These are phyloP conservation scores for Pestalotiopsis sp. DNA, from an alignment of 2,329 filamentous ascomycete species.

Conservation along the genomic window DNA sequence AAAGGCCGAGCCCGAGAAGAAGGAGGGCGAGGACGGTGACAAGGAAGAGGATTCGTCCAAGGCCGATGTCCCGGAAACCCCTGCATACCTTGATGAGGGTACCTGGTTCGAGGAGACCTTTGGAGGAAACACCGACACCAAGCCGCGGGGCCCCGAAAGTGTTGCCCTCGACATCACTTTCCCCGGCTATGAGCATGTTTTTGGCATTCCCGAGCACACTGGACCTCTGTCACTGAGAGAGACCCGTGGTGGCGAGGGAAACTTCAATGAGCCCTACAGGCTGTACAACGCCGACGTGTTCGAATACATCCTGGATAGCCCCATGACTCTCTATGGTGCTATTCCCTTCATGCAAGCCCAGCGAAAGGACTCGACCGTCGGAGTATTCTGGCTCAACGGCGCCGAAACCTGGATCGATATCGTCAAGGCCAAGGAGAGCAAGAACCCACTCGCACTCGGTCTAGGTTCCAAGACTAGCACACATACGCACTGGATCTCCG, in stretches of 20 bases:
- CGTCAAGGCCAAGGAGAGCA: slow-evolving; percentile 73
- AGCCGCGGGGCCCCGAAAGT: slow-evolving; percentile 93
- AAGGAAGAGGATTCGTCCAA: slow-evolving; percentile 46
- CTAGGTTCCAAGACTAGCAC: slow-evolving; percentile 72
- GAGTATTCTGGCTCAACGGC: slow-evolving; percentile 95
- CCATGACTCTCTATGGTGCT: slow-evolving; percentile 97
- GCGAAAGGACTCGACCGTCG: slow-evolving; percentile 88
- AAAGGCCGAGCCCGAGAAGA: slow-evolving; percentile 50
- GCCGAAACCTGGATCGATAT: slow-evolving; percentile 98
- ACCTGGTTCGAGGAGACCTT: slow-evolving; percentile 99
- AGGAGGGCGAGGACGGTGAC: slow-evolving; percentile 55
- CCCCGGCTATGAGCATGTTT: slow-evolving; percentile 88
- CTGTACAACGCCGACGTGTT: slow-evolving; percentile 98
- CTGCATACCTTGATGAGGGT: slow-evolving; percentile 70
- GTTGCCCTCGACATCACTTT: slow-evolving; percentile 91
- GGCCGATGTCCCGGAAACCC: slow-evolving; percentile 43
- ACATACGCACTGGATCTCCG: slow-evolving; percentile 95
- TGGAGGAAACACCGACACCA: slow-evolving; percentile 91
- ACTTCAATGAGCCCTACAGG: slow-evolving; percentile 87
- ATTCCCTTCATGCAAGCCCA: slow-evolving; percentile 99
- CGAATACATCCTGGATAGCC: slow-evolving; percentile 94
- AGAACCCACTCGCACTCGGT: slow-evolving; percentile 79
- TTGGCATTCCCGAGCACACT: slow-evolving; percentile 91
- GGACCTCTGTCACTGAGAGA: slow-evolving; percentile 86
- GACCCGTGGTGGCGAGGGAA: slow-evolving; percentile 85